Base-by-base conservation (phyloP, 139 green algal species). In the Closterium sp. region DNA sequence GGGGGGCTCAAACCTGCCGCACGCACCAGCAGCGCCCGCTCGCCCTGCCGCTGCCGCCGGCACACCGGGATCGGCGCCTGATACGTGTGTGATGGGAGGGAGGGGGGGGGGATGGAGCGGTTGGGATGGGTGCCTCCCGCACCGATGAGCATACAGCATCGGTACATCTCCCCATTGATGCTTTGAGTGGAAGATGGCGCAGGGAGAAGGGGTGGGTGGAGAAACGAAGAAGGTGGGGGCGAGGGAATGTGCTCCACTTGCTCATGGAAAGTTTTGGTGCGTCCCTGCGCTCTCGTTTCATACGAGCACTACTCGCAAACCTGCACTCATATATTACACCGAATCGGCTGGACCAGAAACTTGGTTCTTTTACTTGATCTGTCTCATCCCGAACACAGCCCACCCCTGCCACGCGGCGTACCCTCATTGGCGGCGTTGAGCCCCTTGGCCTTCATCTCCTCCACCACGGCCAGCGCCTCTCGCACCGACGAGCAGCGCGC, bases 381-480 rank as follows among this genome's bases (percentile, higher is more conserved):
- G 55, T 76, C 0, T 19, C 55, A 76, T 28, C 55, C 55, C 23
- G 6, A 4, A 28, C 12, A 76, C 12, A 76, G 55, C 55, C 55
- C 12, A 1, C n/a, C n/a, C n/a, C n/a, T 76, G 55, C 55, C 55
- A 76, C 55, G 55, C 25, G 55, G 55, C 36, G 38, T 31, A 91
- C 88, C 88, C 33, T 92, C 89, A 81, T 92, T 92, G 25, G 89
- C 89, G 33, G 38, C 30, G 31, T 89, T 91, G 31, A 92, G 36
- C 4, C 89, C 89, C 19, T 35, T 31, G n/a, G 81, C 89, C 84
- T 92, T 92, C 89, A 92, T 92, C 83, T 92, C 89, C 89, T 92
- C 89, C 83, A 92, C 89, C 31, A 92, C 89, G 21, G 8, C n/a
- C 21, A 92, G 89, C 31, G 89, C 89, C 84, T 92, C 81, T 8